Conservation (phyloP, 2,329 filamentous ascomycete genomes). For the Nannizzia gypsea region DNA sequence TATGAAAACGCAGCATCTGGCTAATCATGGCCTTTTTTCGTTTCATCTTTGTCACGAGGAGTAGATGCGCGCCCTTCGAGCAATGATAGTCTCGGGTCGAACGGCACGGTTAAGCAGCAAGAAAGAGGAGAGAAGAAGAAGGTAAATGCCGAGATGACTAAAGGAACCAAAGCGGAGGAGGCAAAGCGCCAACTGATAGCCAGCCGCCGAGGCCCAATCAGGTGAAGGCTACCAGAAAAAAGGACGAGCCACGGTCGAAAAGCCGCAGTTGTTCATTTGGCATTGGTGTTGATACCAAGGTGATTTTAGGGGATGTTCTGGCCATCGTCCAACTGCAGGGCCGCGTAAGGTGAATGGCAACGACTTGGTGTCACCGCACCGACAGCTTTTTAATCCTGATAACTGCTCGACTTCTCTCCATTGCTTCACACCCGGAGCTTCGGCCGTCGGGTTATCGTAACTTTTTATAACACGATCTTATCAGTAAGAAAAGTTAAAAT, state of each 20-base stretch:
- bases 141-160: background rate
- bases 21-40: background rate
- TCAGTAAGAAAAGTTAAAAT: background rate
- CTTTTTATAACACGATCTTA: background rate
- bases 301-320: too few species aligned
- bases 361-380: background rate
- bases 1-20: background rate
- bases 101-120: background rate
- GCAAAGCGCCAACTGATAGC: background rate
- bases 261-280: background rate
- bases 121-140: background rate
- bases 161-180: background rate
- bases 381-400: background rate
- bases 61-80: background rate
- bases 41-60: background rate
- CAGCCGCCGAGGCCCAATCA: background rate
- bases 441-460: too few species aligned
- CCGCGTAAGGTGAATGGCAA: too few species aligned
- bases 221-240: background rate
- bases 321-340: too few species aligned
- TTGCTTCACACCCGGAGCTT: too few species aligned
- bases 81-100: background rate
- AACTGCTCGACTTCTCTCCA: background rate
- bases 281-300: background rate
- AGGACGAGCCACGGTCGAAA: background rate